These are phyloP conservation scores for Abrus precatorius DNA, from an alignment of 306 rosid species.

Conservation along the genomic window DNA sequence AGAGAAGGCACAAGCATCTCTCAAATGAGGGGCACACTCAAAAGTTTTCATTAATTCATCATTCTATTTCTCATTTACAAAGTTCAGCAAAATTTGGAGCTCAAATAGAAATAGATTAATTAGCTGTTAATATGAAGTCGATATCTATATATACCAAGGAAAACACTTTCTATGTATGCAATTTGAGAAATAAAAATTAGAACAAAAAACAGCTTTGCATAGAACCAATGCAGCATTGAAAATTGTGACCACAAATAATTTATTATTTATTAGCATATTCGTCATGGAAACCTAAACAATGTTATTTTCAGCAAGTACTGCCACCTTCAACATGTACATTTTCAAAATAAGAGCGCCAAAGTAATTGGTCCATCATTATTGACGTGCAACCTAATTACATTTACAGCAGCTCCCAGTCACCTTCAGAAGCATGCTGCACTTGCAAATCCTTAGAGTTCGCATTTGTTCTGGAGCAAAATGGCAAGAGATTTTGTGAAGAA, in stretches of 20 bases:
- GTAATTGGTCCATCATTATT: constrained; percentile 40
- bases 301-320: constrained; percentile 27
- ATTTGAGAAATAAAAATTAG: not conserved
- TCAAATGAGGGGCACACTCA: constrained; percentile 12
- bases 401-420: constrained; percentile 88
- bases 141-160: constrained; percentile 32
- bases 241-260: constrained; percentile 14
- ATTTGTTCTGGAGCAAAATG: constrained; percentile 45
- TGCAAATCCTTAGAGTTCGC: constrained; percentile 38
- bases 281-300: constrained; percentile 20
- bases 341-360: constrained; percentile 17
- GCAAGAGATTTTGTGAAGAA: constrained; percentile 31
- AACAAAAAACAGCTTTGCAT: not conserved
- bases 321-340: constrained; percentile 27
- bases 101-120: constrained; percentile 11
- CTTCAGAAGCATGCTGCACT: constrained; percentile 60
- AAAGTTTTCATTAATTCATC: constrained; percentile 23
- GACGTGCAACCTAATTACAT: constrained; percentile 42
- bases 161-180: constrained; percentile 25
- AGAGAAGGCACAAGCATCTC: constrained; percentile 34
- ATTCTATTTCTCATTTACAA: constrained; percentile 10
- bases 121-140: constrained; percentile 25
- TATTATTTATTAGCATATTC: constrained; percentile 42
- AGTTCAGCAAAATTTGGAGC: constrained; percentile 19
- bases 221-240: not conserved